phyloP scores from a whole-genome alignment of 129 eudicot genomes.

The Deinandra increscens region DNA sequence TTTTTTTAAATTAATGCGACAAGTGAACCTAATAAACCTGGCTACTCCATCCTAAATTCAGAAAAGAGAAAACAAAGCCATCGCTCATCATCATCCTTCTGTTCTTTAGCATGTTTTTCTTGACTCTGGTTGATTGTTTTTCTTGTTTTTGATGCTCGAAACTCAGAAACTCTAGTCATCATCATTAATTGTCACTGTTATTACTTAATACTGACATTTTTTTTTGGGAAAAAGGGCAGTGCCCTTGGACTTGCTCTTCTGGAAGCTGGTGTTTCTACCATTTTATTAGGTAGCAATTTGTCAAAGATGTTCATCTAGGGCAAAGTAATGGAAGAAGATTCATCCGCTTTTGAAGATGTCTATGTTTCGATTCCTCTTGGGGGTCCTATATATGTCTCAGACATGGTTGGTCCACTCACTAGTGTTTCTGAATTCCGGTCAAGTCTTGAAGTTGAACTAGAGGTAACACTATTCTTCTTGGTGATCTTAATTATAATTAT shows the following conservation, averaged over 20 bases:
- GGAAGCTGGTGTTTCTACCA: background rate
- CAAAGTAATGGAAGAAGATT: slow-evolving; percentile 22
- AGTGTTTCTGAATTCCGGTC: slow-evolving; percentile 52
- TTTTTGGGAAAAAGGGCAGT: no score
- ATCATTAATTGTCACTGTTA: background rate
- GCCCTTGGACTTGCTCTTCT: no score
- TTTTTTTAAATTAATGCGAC: no score
- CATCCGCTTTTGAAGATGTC: slow-evolving; percentile 26
- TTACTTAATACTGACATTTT: background rate
- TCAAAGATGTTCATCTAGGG: background rate
- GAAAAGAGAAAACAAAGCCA: no score
- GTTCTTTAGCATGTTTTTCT: no score
- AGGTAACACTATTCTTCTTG: slow-evolving; percentile 16
- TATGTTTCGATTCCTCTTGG: slow-evolving; percentile 62
- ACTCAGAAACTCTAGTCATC: no score
- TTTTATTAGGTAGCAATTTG: background rate
- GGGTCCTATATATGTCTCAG: slow-evolving; percentile 63
- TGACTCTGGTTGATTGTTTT: no score
- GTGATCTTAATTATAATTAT: background rate
- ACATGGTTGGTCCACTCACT: slow-evolving; percentile 66
- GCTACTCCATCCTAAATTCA: no score
- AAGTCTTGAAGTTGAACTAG: slow-evolving; percentile 31
- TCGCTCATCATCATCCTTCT: no score
- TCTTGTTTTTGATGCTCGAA: no score
- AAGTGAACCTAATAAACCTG: no score